Base-by-base conservation (phyloP, 2,329 filamentous ascomycete species). In the Beauveria sp. region DNA sequence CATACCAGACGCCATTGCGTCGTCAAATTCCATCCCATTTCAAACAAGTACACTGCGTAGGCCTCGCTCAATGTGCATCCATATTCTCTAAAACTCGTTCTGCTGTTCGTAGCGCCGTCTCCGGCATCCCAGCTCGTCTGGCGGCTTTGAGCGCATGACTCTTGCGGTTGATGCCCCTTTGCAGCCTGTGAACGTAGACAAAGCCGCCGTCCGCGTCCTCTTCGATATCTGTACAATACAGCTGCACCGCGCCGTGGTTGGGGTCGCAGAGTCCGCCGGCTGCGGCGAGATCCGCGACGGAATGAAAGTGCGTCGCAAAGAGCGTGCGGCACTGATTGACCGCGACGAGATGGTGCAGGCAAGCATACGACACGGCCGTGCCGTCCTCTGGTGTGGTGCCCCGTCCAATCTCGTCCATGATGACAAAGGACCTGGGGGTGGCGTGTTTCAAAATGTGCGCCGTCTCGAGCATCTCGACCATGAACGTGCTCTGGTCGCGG, bases 391-490 rank as follows among this genome's bases (percentile, higher is more conserved):
- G 92, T 22, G 95, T 96, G 0, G 96, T 99, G 9, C 95, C 95
- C 53, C 95, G 83, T 0, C 95, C 95, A 43, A 99, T 90, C 78
- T 99, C 95, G 73, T 99, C 95, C 93, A 99, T 98, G 73, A 99
- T 93, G 63, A 95, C 93, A 68, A 99, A 96, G 0, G 89, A 95
- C 26, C 88, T 83, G 1, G 86, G 77, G 1, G 93, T 98, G 0
- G 95, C 93, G 66, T 90, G 82, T 63, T 88, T 90, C 58, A 99
- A 81, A 58, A 99, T 99, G 28, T 89, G 83, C 1, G 93, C 93
- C 22, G 95, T 96, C 75, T 99, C 95, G 2, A 97, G 82, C 95
- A 99, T 99, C 77, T 99, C 95, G 1, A 98, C 91, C 95, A 99
- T 98, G 75, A 99, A 99, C 0, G 96, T 99, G 58, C 91, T 96